Evolutionary conservation across 106 monocot genomes (phyloP), one percentile per base, ranked within the genome.

Genomic region (Triglochin maritima): DNA sequence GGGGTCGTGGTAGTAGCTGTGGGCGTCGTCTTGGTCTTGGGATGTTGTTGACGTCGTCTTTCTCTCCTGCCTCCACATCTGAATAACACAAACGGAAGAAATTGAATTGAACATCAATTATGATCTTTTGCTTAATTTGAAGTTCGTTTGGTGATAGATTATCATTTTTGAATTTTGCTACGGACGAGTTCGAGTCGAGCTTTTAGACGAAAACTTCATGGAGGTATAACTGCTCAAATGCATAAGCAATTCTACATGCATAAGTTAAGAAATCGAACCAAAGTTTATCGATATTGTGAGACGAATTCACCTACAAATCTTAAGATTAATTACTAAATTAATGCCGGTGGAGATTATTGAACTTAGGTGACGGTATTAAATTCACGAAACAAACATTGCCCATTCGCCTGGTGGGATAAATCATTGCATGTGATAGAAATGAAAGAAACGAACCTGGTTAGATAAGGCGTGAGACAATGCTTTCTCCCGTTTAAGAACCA

Each of bases 401-500:
- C 57, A 57, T 15, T 57, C 57, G 8, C n/a, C n/a, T 6, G n/a
- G 57, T 16, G 2, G 57, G 57, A 15, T 15, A 57, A 57, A 57
- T 15, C 12, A 57, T 43, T 29, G 29, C 29, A 29, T 29, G 65
- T 49, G 11, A 4, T 5, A 44, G 8, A 3, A 9, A 6, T 51
- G 60, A 41, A 56, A 13, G 0, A 13, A 16, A 49, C 4, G 0
- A 47, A 79, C 95, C 60, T 91, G 85, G 1, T 88, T 72, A 7
- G 96, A 88, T 69, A 91, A 80, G 4, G 83, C 95, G 69, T 85
- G 77, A 50, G 90, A 72, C 11, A 96, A 81, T 7, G 77, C 86
- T 65, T 71, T 73, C 61, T 89, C 94, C 63, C 89, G 78, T 59
- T 85, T 87, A 60, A 89, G 65, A 17, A 78, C 80, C 0, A 84